A percentile compares a stretch with the other conserved stretches of the same genome.
These are phyloP conservation scores for Fibroporia radiculosa DNA, from an alignment of 768 basidiomycete species.

Conservation along the genomic window DNA sequence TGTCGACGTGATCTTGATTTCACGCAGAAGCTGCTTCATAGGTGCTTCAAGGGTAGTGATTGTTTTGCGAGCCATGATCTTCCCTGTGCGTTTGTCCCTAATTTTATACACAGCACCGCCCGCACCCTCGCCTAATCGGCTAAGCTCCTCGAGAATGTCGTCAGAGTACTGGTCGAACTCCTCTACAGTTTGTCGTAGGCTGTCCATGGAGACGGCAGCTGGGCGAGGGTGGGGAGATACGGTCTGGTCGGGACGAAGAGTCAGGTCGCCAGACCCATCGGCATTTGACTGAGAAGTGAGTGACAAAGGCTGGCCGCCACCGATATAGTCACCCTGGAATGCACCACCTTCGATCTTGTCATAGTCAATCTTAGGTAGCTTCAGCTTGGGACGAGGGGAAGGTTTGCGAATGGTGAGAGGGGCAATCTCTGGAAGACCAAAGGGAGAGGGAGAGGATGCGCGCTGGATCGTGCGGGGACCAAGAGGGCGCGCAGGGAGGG, in stretches of 20 bases:
- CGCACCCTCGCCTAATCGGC: constrained; percentile 86
- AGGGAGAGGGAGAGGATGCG: constrained; percentile 33
- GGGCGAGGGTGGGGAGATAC: constrained; percentile 30
- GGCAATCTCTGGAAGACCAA: constrained; percentile 24
- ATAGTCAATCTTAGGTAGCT: constrained; percentile 25
- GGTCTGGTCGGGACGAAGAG: constrained; percentile 33
- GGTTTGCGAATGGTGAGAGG: constrained; percentile 38
- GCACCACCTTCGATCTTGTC: constrained; percentile 11
- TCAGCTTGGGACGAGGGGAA: constrained; percentile 25
- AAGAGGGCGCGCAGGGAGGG: constrained; percentile 32
- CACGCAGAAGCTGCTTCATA: constrained; percentile 85
- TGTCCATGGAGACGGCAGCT: constrained; percentile 18
- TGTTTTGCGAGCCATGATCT: constrained; percentile 90
- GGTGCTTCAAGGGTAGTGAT: constrained; percentile 89
- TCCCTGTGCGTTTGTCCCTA: constrained; percentile 67
- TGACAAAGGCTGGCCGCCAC: constrained; percentile 19
- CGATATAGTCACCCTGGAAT: constrained; percentile 19
- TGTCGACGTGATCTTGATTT: constrained; percentile 82
- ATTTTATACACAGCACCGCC: constrained; percentile 97
- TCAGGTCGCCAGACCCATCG: constrained; percentile 32
- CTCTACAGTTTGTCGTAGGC: constrained; percentile 24
- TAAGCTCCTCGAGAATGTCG: constrained; percentile 65
- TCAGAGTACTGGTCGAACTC: constrained; percentile 52
- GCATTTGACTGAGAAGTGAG: constrained; percentile 26
- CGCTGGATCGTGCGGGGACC: constrained; percentile 43